Evolutionary conservation across 1,139 yeast species (phyloP).

Genomic region (Scheffersomyces lignicola): DNA sequence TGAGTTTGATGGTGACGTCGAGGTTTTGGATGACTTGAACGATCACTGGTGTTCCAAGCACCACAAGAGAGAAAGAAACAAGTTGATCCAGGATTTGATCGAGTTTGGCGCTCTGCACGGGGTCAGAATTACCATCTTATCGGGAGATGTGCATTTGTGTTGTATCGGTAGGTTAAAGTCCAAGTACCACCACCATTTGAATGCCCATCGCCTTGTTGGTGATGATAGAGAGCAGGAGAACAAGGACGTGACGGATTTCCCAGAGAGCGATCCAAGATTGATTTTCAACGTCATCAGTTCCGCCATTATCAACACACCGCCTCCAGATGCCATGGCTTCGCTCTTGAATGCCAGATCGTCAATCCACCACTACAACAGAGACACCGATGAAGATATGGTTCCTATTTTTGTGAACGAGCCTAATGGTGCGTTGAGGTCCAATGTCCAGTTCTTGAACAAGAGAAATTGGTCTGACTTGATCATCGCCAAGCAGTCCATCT

Average conservation of each 20-base stretch:
- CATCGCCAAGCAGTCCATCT: conserved; percentile 36
- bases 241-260: conserved; percentile 41
- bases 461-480: conserved; percentile 71
- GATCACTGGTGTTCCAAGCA: conserved; percentile 95
- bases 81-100: conserved; percentile 54
- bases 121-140: conserved; percentile 75
- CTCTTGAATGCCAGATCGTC: conserved; percentile 65
- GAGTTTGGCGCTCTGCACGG: conserved; percentile 63
- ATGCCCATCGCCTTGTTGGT: conserved; percentile 24
- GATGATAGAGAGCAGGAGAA: conserved; percentile 29
- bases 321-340: conserved; percentile 82
- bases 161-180: conserved; percentile 78
- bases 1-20: conserved; percentile 89
- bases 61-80: conserved; percentile 79
- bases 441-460: conserved; percentile 66
- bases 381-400: conserved; percentile 78
- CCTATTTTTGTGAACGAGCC: conserved; percentile 67
- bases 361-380: conserved; percentile 61
- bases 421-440: conserved; percentile 54
- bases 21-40: conserved; percentile 85
- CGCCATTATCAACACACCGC: conserved; percentile 91
- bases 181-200: conserved; percentile 49
- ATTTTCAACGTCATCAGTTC: conserved; percentile 84
- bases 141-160: conserved; percentile 93
- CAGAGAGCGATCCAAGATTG: conserved; percentile 71